Percentiles rank a stretch among this genome's conserved stretches.
Conservation (phyloP, 2,329 filamentous ascomycete species). For the Pochonia chlamydosporia region DNA sequence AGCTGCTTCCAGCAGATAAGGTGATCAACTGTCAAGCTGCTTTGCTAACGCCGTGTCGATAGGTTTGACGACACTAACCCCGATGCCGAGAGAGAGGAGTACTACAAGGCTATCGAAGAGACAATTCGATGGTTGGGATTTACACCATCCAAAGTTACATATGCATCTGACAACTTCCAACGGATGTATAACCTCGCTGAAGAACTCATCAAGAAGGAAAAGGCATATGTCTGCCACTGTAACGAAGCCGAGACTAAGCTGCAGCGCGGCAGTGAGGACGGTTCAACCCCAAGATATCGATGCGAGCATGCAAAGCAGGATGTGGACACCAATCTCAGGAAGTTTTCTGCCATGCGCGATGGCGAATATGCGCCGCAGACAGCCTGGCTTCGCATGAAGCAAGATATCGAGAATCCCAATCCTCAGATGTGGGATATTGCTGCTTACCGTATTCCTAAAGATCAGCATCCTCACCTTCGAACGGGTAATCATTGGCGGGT, state of each 20-base stretch:
- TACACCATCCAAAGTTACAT: conserved; percentile 51
- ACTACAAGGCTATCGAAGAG: conserved; percentile 80
- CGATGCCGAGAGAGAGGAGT: conserved; percentile 83
- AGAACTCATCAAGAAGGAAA: conserved; percentile 64
- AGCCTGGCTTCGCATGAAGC: conserved; percentile 89
- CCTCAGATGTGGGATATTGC: conserved; percentile 96
- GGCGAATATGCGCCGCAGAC: conserved; percentile 82
- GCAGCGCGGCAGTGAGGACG: conserved; percentile 69
- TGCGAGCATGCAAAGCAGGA: conserved; percentile 74
- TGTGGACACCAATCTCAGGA: conserved; percentile 67
- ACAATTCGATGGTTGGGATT: conserved; percentile 68
- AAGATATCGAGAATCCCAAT: conserved; percentile 75
- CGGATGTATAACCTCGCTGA: conserved; percentile 79
- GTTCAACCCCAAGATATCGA: conserved; percentile 63
- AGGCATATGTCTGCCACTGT: conserved; percentile 79
- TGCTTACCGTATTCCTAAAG: conserved; percentile 76
- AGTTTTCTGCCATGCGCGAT: conserved; percentile 87
- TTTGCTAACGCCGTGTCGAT: no score
- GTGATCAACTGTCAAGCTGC: no score
- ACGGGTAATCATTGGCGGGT: conserved; percentile 84
- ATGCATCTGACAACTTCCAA: conserved; percentile 83
- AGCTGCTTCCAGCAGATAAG: no score
- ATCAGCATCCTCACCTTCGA: conserved; percentile 60
- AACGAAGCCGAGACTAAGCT: conserved; percentile 74
- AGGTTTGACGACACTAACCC: conserved; percentile 95